Conservation (phyloP, 805 yeast genomes). For the Millerozyma miso region DNA sequence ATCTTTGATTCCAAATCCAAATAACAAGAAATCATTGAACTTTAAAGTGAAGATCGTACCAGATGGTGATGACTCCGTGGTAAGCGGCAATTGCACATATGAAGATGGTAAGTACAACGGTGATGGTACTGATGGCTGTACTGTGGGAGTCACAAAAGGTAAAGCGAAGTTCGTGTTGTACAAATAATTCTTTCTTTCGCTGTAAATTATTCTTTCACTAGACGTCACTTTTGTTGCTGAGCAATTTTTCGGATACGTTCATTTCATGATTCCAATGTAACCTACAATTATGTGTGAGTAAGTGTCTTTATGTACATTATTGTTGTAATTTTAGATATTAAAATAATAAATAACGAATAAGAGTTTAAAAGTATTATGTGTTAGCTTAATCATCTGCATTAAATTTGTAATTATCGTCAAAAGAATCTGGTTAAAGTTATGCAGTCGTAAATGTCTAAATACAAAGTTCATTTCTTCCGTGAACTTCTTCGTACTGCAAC, state of each 20-base stretch:
- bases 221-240: not conserved
- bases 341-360: too few relatives aligned
- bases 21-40: slow-evolving; percentile 63
- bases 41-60: slow-evolving; percentile 62
- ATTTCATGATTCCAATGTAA: not conserved
- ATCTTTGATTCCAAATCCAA: slow-evolving; percentile 93
- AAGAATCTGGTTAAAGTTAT: too few relatives aligned
- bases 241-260: not conserved
- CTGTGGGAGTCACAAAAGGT: slow-evolving; percentile 62
- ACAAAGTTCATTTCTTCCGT: slow-evolving; percentile 8
- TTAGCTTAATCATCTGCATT: too few relatives aligned
- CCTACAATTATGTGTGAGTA: not conserved
- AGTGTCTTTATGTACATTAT: not conserved
- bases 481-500: slow-evolving; percentile 12
- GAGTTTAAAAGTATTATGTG: too few relatives aligned
- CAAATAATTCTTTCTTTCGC: slow-evolving; percentile 5
- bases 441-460: not conserved
- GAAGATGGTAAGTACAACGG: slow-evolving; percentile 74
- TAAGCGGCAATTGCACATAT: slow-evolving; percentile 74
- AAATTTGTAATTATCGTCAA: too few relatives aligned
- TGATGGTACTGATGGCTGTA: slow-evolving; percentile 69
- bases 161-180: slow-evolving; percentile 58
- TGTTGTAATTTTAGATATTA: not conserved
- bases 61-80: slow-evolving; percentile 47
- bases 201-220: not conserved